Evolutionary conservation across 352 stramenopile genomes (phyloP).

Genomic region (Labyrinthula sp.): DNA sequence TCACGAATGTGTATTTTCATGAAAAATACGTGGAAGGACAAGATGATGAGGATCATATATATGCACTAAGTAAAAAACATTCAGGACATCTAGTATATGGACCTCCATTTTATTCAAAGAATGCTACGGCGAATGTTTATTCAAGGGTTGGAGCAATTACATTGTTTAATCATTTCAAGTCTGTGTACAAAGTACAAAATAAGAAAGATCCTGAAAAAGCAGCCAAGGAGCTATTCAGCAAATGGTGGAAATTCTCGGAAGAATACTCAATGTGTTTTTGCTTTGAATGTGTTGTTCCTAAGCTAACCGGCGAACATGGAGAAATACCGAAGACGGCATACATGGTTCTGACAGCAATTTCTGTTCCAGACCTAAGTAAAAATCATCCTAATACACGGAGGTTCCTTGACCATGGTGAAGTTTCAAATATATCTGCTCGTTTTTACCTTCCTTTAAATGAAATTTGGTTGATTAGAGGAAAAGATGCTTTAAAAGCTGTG

Average conservation of each 20-base stretch:
- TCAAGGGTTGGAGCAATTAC: slow-evolving; percentile 19
- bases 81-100: slow-evolving; percentile 25
- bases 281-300: slow-evolving; percentile 24
- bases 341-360: slow-evolving; percentile 15
- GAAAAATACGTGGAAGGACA: too few species aligned
- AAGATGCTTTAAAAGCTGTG: slow-evolving; percentile 3
- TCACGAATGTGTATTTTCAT: too few species aligned
- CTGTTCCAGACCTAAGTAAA: slow-evolving; percentile 8
- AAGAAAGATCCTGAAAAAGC: too few species aligned
- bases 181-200: slow-evolving; percentile 10
- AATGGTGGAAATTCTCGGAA: slow-evolving; percentile 19
- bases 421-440: slow-evolving; percentile 6
- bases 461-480: slow-evolving; percentile 17
- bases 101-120: slow-evolving; percentile 27
- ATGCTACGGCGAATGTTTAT: slow-evolving; percentile 12
- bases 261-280: slow-evolving; percentile 9
- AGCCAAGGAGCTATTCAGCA: slow-evolving; percentile 6
- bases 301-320: slow-evolving; percentile 18
- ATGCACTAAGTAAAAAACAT: slow-evolving; percentile 28
- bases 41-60: too few species aligned
- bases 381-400: too few species aligned
- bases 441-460: slow-evolving; percentile 23
- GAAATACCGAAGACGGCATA: slow-evolving; percentile 15
- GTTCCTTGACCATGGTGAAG: slow-evolving; percentile 14
- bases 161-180: slow-evolving; percentile 18